A percentile compares a stretch with the other conserved stretches of the same genome.
These are phyloP conservation scores for Neoboletus subvelutipes DNA, from an alignment of 768 basidiomycete species.

Conservation along the genomic window DNA sequence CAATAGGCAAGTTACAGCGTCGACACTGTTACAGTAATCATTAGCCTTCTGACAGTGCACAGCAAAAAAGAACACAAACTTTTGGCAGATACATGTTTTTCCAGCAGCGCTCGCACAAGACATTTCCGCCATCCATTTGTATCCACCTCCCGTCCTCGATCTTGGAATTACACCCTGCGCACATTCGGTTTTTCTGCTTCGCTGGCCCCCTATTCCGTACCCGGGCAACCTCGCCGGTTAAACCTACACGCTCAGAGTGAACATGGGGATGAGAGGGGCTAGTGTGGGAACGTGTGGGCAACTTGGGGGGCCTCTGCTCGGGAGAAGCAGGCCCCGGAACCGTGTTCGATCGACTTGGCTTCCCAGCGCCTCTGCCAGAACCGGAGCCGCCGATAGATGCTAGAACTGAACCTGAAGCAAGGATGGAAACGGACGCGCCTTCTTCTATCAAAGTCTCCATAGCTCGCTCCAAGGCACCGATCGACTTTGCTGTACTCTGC, in stretches of 20 bases:
- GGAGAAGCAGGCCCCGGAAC: constrained; percentile 46
- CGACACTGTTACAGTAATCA: constrained; percentile 59
- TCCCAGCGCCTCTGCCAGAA: constrained; percentile 23
- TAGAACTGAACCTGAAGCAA: constrained; percentile 35
- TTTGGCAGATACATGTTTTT: constrained; percentile 96
- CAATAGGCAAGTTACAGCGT: constrained; percentile 82
- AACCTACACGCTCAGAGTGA: constrained; percentile 29
- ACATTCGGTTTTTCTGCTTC: constrained; percentile 43
- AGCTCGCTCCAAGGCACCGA: constrained; percentile 45
- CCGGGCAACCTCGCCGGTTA: constrained; percentile 29
- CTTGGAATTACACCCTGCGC: constrained; percentile 63
- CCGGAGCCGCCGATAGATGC: constrained; percentile 28
- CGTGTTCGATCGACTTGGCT: constrained; percentile 50
- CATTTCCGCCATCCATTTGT: constrained; percentile 66
- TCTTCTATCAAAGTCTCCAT: constrained; percentile 55
- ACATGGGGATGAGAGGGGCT: constrained; percentile 41
- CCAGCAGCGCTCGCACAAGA: constrained; percentile 91
- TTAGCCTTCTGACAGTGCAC: constrained; percentile 1
- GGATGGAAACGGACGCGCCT: constrained; percentile 34
- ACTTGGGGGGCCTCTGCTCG: constrained; percentile 48
- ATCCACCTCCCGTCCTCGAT: constrained; percentile 87
- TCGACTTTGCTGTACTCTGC: constrained; percentile 29
- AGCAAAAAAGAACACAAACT: constrained; percentile 40
- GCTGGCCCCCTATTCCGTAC: constrained; percentile 34
- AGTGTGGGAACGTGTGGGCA: constrained; percentile 57